phyloP scores from a whole-genome alignment of 2,329 filamentous ascomycete genomes.

The Verticillium longisporum region DNA sequence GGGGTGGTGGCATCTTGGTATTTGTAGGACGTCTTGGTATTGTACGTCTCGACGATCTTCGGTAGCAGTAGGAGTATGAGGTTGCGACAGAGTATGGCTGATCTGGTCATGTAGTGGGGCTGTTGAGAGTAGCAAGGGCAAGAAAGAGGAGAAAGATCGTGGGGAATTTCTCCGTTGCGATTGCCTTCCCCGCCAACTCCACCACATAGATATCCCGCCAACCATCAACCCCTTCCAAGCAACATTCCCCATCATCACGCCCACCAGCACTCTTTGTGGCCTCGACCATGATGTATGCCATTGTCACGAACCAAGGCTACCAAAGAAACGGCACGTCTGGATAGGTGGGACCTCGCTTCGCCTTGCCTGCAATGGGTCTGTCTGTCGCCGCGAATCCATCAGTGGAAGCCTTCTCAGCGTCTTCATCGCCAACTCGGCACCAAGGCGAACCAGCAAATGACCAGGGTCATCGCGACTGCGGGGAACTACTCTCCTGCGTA shows the following conservation, averaged over 20 bases:
- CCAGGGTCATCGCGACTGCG: background rate
- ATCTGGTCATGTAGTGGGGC: background rate
- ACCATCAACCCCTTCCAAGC: background rate
- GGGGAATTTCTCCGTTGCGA: background rate
- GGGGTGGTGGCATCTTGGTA: background rate
- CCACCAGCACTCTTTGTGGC: background rate
- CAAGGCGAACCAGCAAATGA: background rate
- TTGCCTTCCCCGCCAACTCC: background rate
- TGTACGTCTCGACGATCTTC: background rate
- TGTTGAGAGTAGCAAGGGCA: background rate
- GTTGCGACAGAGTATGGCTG: background rate
- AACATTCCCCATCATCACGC: background rate
- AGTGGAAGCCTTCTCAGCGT: no score
- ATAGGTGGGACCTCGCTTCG: background rate
- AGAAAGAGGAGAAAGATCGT: background rate
- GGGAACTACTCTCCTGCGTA: background rate
- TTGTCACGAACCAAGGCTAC: background rate
- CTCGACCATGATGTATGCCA: background rate
- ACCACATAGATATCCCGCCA: slow-evolving; percentile 1
- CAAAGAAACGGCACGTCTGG: background rate
- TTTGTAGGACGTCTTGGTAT: background rate
- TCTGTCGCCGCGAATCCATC: no score
- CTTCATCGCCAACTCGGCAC: no score
- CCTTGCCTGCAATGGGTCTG: background rate
- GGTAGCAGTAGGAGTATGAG: background rate